A percentile compares a stretch with the other conserved stretches of the same genome.
These are phyloP conservation scores for Tricharina praecox DNA, from an alignment of 495 filamentous ascomycete species.

Conservation along the genomic window DNA sequence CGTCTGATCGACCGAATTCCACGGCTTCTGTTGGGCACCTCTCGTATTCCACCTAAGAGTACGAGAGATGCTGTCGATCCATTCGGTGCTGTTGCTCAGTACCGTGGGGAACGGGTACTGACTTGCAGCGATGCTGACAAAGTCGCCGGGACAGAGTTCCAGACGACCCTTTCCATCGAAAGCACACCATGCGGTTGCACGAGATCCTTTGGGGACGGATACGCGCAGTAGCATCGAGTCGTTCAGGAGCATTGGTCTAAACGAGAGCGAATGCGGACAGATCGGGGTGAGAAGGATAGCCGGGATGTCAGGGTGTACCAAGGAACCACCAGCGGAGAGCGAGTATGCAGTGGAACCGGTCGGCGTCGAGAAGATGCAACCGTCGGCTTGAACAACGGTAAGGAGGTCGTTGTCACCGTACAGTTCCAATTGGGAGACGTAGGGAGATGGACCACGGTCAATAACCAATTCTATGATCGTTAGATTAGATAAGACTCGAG, in stretches of 20 bases:
- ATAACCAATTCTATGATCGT: slow-evolving; percentile 41
- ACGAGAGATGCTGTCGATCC: slow-evolving; percentile 78
- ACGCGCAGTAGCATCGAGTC: slow-evolving; percentile 85
- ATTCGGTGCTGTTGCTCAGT: slow-evolving; percentile 53
- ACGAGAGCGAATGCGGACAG: slow-evolving; percentile 88
- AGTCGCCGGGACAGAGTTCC: slow-evolving; percentile 78
- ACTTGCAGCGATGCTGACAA: slow-evolving; percentile 84
- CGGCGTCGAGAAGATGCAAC: slow-evolving; percentile 58
- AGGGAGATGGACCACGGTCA: slow-evolving; percentile 74
- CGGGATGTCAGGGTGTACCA: slow-evolving; percentile 93
- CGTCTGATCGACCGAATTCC: slow-evolving; percentile 29
- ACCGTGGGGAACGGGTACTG: slow-evolving; percentile 88
- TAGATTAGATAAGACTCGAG: slow-evolving; percentile 8
- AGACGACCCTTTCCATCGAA: slow-evolving; percentile 87
- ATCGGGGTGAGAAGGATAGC: slow-evolving; percentile 92
- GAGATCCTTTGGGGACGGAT: slow-evolving; percentile 81
- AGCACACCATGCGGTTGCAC: slow-evolving; percentile 83
- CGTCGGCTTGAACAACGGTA: slow-evolving; percentile 88
- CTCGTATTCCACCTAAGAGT: slow-evolving; percentile 90
- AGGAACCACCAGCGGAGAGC: slow-evolving; percentile 81
- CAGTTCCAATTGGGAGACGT: slow-evolving; percentile 33
- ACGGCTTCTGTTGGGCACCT: slow-evolving; percentile 51
- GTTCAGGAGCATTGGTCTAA: slow-evolving; percentile 85
- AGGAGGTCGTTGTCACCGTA: slow-evolving; percentile 82
- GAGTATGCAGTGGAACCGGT: slow-evolving; percentile 88